Conservation (phyloP, 2,329 filamentous ascomycete species). For the Dactylellina drechsleri region DNA sequence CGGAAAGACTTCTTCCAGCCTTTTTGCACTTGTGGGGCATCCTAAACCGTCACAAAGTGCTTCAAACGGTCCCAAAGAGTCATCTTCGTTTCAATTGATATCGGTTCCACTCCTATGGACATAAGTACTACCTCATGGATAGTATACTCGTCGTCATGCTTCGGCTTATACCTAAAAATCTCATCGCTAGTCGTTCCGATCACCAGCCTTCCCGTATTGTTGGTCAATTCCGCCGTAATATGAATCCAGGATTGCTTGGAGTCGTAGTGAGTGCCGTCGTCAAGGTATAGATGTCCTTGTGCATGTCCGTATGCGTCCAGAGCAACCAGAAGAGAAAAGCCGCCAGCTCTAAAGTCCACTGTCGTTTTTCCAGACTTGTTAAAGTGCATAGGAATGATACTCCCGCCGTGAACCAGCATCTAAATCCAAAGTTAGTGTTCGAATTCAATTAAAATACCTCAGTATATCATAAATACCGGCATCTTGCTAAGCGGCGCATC, state of each 20-base stretch:
- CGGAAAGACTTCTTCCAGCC: slow-evolving; percentile 9
- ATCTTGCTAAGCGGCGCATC: slow-evolving; percentile 31
- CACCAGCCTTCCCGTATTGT: not conserved
- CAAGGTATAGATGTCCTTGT: slow-evolving; percentile 21
- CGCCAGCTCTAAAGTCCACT: slow-evolving; percentile 37
- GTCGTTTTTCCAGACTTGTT: slow-evolving; percentile 42
- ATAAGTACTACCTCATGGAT: slow-evolving; percentile 26
- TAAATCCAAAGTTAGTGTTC: slow-evolving; percentile 1
- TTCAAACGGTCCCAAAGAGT: not conserved
- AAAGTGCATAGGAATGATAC: slow-evolving; percentile 41
- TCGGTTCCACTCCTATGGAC: not conserved
- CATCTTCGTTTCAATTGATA: not conserved
- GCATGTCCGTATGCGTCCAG: slow-evolving; percentile 20
- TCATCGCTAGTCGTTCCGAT: not conserved
- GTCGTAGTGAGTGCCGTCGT: slow-evolving; percentile 26
- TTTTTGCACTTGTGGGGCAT: not conserved
- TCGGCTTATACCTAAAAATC: slow-evolving; percentile 21
- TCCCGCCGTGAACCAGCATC: slow-evolving; percentile 33
- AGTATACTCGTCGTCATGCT: slow-evolving; percentile 9
- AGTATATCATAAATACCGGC: slow-evolving; percentile 27
- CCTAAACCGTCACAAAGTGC: not conserved
- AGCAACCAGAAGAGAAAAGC: slow-evolving; percentile 25
- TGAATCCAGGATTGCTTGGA: slow-evolving; percentile 25
- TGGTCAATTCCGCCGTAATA: slow-evolving; percentile 2
- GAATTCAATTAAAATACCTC: not conserved